A percentile compares a stretch with the other conserved stretches of the same genome.
phyloP scores from a whole-genome alignment of 768 basidiomycete species.

The Neoboletus brunneissimus region DNA sequence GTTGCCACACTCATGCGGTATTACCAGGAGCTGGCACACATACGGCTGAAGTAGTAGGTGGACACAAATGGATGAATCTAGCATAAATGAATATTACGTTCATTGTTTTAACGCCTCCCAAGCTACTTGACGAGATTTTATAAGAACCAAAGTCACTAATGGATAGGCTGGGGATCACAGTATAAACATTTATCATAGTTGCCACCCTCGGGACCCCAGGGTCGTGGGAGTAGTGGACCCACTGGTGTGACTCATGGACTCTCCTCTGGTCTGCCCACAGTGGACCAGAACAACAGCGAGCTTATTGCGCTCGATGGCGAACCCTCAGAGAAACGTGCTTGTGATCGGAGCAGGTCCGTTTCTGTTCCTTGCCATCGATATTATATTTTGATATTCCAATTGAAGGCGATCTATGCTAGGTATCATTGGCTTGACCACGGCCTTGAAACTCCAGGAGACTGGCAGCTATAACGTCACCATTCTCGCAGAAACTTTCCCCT shows the following conservation, averaged over 20 bases:
- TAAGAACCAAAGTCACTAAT: background rate
- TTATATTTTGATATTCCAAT: background rate
- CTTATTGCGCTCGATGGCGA: background rate
- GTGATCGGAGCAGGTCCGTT: constrained; percentile 5
- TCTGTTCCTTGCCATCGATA: background rate
- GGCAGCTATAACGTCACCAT: constrained; percentile 60
- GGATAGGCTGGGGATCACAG: no score
- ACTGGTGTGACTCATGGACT: no score
- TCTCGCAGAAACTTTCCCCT: constrained; percentile 64
- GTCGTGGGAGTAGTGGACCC: no score
- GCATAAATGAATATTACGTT: background rate
- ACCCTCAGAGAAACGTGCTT: background rate
- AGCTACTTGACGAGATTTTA: background rate
- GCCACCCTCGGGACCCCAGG: no score
- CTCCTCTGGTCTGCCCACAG: background rate
- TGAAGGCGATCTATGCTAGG: constrained; percentile 40
- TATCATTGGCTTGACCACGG: constrained; percentile 72
- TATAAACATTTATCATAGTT: no score
- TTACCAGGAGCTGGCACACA: constrained; percentile 53
- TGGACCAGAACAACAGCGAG: background rate
- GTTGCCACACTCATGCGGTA: constrained; percentile 49
- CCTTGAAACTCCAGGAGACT: constrained; percentile 59
- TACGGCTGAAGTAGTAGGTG: constrained; percentile 37
- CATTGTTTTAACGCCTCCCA: background rate
- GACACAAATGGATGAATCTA: background rate